Percentiles rank a stretch among this genome's conserved stretches.
Conservation (phyloP, 129 eudicot species). For the Sambucus nigra region DNA sequence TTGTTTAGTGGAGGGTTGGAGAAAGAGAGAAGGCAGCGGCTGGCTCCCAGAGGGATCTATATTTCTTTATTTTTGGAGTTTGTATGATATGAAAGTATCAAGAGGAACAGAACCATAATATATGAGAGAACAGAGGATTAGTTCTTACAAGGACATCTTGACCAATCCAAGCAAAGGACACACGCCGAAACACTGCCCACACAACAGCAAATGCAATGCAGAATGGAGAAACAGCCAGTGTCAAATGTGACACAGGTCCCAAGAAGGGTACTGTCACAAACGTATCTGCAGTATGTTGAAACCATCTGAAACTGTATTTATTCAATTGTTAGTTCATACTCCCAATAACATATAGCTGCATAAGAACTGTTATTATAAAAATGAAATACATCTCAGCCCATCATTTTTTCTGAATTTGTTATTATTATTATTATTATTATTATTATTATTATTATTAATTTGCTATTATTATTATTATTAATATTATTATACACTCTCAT, state of each 20-base stretch:
- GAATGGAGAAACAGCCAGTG: conserved; percentile 82
- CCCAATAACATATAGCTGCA: neutral
- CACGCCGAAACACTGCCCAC: conserved; percentile 86
- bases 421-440: too few relatives aligned
- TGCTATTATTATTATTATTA: too few relatives aligned
- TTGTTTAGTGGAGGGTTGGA: neutral
- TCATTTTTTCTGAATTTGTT: too few relatives aligned
- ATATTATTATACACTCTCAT: too few relatives aligned
- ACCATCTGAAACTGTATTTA: conserved; percentile 78
- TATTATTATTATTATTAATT: too few relatives aligned
- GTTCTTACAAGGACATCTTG: conserved; percentile 97
- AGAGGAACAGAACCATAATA: neutral
- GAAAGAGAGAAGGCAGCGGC: neutral
- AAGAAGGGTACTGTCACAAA: conserved; percentile 69
- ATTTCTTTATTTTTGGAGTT: neutral
- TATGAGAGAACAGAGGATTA: neutral
- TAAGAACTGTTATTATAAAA: too few relatives aligned
- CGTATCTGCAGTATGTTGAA: conserved; percentile 68
- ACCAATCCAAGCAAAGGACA: conserved; percentile 90
- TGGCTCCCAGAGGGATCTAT: neutral
- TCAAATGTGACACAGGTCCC: conserved; percentile 86
- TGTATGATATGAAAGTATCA: neutral
- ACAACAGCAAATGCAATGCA: conserved; percentile 74
- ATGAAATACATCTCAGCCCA: too few relatives aligned
- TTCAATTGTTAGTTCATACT: conserved; percentile 24